A percentile compares a stretch with the other conserved stretches of the same genome.
These are phyloP conservation scores for Auricularia cornea DNA, from an alignment of 768 basidiomycete genomes.

Conservation along the genomic window DNA sequence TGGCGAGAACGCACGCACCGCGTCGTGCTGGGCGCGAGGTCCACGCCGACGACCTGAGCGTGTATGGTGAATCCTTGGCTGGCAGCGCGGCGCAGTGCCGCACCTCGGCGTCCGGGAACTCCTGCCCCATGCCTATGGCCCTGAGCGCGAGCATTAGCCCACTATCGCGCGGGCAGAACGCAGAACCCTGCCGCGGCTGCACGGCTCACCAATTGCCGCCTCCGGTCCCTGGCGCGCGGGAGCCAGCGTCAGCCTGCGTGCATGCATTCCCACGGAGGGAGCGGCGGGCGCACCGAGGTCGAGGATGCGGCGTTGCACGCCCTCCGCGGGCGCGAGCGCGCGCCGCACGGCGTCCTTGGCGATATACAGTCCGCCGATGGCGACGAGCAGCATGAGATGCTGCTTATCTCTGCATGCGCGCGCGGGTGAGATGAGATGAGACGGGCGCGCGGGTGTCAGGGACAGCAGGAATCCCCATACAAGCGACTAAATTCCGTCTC, in stretches of 20 bases:
- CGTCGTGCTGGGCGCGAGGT: constrained; percentile 24
- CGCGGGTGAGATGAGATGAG: background rate
- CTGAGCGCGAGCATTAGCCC: constrained; percentile 13
- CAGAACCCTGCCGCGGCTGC: background rate
- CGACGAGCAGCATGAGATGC: constrained; percentile 2
- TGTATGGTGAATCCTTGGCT: background rate
- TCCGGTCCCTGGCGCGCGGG: constrained; percentile 18
- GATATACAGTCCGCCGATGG: constrained; percentile 18
- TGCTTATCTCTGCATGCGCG: constrained; percentile 1
- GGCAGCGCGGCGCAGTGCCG: background rate
- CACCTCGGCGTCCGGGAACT: constrained; percentile 23
- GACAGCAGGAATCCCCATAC: background rate
- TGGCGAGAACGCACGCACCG: constrained; percentile 12
- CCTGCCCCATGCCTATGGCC: constrained; percentile 27
- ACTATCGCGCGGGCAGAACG: too few species aligned
- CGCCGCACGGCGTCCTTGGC: constrained; percentile 19
- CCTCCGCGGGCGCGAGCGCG: constrained; percentile 19
- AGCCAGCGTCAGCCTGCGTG: background rate
- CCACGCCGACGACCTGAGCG: constrained; percentile 21
- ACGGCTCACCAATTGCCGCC: constrained; percentile 25
- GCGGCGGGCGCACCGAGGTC: constrained; percentile 15
- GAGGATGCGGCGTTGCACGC: constrained; percentile 17
- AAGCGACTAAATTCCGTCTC: background rate
- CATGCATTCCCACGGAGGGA: background rate
- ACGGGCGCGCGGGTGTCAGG: background rate